Evolutionary conservation across 345 rosid species (phyloP).

Genomic region (Physaria fendleri): DNA sequence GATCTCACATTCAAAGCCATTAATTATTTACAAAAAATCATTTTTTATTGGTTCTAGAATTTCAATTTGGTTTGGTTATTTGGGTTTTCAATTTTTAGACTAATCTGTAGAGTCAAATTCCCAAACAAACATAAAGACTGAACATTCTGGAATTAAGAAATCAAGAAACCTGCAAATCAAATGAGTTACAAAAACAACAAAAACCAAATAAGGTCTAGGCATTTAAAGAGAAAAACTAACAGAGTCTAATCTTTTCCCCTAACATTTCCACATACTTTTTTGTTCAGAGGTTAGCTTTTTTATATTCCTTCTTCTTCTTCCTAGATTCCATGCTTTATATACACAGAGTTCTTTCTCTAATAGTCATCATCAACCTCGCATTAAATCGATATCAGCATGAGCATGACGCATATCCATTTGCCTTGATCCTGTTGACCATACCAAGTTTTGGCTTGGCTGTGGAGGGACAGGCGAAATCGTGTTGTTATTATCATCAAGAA

Average conservation of each 20-base stretch:
- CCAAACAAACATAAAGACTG: not conserved
- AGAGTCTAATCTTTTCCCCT: conserved; percentile 3
- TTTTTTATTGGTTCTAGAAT: no score
- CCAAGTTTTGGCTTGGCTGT: conserved; percentile 49
- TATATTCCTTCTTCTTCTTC: conserved; percentile 19
- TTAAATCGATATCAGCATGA: conserved; percentile 82
- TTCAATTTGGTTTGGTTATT: no score
- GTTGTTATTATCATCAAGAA: conserved; percentile 34
- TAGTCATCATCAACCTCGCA: conserved; percentile 65
- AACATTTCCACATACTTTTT: conserved; percentile 13
- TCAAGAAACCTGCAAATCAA: not conserved
- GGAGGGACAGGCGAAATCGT: conserved; percentile 27
- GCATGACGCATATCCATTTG: conserved; percentile 59
- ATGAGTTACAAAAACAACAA: not conserved
- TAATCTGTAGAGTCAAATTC: not conserved
- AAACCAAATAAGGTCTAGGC: conserved; percentile 8
- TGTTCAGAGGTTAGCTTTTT: conserved; percentile 33
- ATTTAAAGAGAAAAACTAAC: not conserved
- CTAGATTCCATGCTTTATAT: conserved; percentile 25
- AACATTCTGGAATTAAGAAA: not conserved
- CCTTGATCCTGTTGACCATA: conserved; percentile 70
- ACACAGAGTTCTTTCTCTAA: conserved; percentile 10
- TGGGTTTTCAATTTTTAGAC: no score
- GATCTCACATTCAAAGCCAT: no score
- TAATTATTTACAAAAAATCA: no score